phyloP scores from a whole-genome alignment of 306 rosid genomes.

The Dryas alaskensis region DNA sequence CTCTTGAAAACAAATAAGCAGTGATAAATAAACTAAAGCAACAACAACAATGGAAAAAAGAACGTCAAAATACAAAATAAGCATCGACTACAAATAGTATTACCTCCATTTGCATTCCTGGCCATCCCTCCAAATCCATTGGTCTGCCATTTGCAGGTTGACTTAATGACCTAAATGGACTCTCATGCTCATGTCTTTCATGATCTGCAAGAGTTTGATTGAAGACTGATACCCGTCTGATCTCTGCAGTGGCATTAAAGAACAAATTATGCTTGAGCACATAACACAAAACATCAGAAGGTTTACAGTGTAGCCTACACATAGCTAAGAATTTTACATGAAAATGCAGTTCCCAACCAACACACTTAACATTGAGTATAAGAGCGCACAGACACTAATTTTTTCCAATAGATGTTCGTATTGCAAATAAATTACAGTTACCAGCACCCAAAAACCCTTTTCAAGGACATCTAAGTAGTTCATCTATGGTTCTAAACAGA shows the following conservation, averaged over 20 bases:
- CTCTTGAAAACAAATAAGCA: neutral
- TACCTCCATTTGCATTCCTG: slow-evolving; percentile 66
- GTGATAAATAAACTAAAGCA: neutral
- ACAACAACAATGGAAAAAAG: neutral
- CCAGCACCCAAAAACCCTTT: neutral
- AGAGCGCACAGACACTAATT: neutral
- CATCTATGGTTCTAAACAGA: neutral
- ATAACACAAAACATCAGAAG: slow-evolving; percentile 6
- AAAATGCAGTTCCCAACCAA: slow-evolving; percentile 14
- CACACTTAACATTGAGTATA: neutral
- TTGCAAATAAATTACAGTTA: neutral
- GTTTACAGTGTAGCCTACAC: slow-evolving; percentile 6
- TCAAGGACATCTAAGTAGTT: neutral
- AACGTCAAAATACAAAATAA: neutral
- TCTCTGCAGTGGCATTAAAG: slow-evolving; percentile 46
- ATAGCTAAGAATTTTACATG: neutral
- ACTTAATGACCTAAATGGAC: slow-evolving; percentile 59
- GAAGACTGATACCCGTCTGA: slow-evolving; percentile 59
- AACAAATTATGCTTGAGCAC: slow-evolving; percentile 1
- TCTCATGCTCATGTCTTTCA: slow-evolving; percentile 66
- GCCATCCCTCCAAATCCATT: slow-evolving; percentile 81
- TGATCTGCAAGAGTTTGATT: slow-evolving; percentile 59
- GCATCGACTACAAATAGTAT: neutral
- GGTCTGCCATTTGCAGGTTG: slow-evolving; percentile 56
- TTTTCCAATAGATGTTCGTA: neutral